Evolutionary conservation across 1,284 basidiomycete genomes (phyloP), one percentile per base, ranked within the genome.

Genomic region (Apiotrichum gamsii): DNA sequence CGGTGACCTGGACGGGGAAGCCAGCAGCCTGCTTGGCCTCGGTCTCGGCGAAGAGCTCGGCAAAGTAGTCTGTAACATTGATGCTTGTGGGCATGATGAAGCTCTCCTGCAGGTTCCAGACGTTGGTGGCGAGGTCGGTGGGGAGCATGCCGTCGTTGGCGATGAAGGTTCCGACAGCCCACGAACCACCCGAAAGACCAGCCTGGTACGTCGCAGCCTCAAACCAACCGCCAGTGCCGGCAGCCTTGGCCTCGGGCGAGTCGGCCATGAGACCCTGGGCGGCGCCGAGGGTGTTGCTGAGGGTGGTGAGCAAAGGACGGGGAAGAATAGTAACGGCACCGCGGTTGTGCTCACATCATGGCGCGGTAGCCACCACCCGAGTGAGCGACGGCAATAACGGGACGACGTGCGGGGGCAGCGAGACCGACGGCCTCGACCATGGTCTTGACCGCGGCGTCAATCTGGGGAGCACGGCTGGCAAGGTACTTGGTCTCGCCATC

Each of bases 331-430:
- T n/a, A 33, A n/a, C 31, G 8, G 11, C 11, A 15, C 4, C 39
- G 2, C n/a, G n/a, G n/a, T n/a, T n/a, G 29, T 30, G 59, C 64
- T 52, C 47, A 67, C 56, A 73, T 62, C 74, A 76, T 76, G 5
- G 75, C 74, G 10, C 75, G 56, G 45, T 75, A 72, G 2, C 75
- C 75, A 23, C 75, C 75, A 23, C 75, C 75, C 11, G 69, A 71
- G 10, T 75, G 45, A 1, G 74, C 74, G 24, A 74, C 60, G 20
- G 70, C 74, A 13, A 76, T 61, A 4, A 58, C 53, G 3, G 75
- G 75, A 14, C 59, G 63, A 34, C 70, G 51, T 15, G 62, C 54
- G 6, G 69, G 68, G 20, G 51, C 58, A 9, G 51, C 34, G 8
- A 72, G 43, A 1, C 58, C 59, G 30, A 54, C 54, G 6, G 47